Evolutionary conservation across 192 early-diverging fungal species (phyloP), one percentile per base, ranked within the genome.

Genomic region (Allomyces arbusculus): DNA sequence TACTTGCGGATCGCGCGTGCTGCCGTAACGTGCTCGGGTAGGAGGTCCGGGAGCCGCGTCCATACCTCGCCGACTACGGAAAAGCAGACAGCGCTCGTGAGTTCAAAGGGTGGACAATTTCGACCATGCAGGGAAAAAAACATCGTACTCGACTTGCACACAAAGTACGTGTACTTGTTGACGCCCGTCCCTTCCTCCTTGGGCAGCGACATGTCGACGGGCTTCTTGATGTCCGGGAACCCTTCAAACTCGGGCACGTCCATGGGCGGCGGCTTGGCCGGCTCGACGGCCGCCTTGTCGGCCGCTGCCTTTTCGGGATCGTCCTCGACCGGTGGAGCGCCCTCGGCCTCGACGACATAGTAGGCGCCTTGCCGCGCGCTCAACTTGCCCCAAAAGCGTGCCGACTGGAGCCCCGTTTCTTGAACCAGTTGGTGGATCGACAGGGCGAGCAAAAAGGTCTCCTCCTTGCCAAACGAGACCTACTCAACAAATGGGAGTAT

Each of bases 161-260:
- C 77, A 67, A 84, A 84, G 68, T 84, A 84, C 20, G 84, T 74
- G 68, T 83, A 84, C 62, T 78, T 74, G 69, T 84, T 84, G 7
- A 81, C 77, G 19, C 82, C 82, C 0, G 58, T 66, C 22, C 81
- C 43, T 12, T 55, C 61, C 68, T 84, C 82, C 44, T 68, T 73
- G 4, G 75, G 65, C 63, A 83, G 65, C 20, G 71, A 64, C 25
- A 63, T 62, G 24, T 73, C 58, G 19, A 24, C 45, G 65, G 79
- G 75, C 10, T 58, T 64, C 62, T 78, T 82, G 19, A 65, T 68
- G 62, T 81, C 74, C 7, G 77, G 72, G 25, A 65, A 62, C 20
- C 24, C 63, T 26, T 64, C 68, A 44, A 20, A 23, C 61, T 55
- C 62, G 40, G 69, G 66, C 19, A 19, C 63, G 24, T 10, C 25